phyloP scores from a whole-genome alignment of 73 alveolate species.

The Symbiodinium natans region DNA sequence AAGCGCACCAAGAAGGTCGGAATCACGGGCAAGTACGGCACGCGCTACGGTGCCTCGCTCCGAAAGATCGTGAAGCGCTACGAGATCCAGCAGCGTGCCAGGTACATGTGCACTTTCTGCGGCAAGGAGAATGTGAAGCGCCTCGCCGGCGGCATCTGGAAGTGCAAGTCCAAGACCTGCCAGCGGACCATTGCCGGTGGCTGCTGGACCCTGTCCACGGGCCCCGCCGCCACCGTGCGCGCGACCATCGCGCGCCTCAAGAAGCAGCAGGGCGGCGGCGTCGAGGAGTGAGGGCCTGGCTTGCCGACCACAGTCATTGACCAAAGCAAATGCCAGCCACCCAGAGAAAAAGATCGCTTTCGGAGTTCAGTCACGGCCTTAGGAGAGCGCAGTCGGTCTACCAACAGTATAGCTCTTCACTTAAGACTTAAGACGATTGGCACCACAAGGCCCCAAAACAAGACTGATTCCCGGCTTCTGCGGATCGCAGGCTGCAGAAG shows the following conservation, averaged over 20 bases:
- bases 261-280: constrained; percentile 79
- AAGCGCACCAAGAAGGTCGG: constrained; percentile 99
- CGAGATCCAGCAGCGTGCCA: constrained; percentile 97
- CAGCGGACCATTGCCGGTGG: constrained; percentile 71
- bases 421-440: too few species aligned
- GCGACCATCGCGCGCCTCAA: constrained; percentile 89
- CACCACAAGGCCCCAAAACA: too few species aligned
- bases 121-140: constrained; percentile 96
- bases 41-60: constrained; percentile 98
- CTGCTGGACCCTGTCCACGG: constrained; percentile 93
- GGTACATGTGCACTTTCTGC: constrained; percentile 98
- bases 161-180: constrained; percentile 91
- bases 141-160: constrained; percentile 90
- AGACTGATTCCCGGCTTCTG: too few species aligned
- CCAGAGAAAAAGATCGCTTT: too few species aligned
- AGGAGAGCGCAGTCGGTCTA: too few species aligned
- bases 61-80: constrained; percentile 98
- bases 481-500: background rate
- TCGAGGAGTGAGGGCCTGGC: background rate
- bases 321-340: too few species aligned
- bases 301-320: too few species aligned
- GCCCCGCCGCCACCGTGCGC: constrained; percentile 93
- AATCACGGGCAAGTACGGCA: constrained; percentile 98
- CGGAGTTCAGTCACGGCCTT: too few species aligned
- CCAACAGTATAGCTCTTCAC: too few species aligned